Evolutionary conservation across 345 rosid species (phyloP).

Genomic region (Reutealis trisperma): DNA sequence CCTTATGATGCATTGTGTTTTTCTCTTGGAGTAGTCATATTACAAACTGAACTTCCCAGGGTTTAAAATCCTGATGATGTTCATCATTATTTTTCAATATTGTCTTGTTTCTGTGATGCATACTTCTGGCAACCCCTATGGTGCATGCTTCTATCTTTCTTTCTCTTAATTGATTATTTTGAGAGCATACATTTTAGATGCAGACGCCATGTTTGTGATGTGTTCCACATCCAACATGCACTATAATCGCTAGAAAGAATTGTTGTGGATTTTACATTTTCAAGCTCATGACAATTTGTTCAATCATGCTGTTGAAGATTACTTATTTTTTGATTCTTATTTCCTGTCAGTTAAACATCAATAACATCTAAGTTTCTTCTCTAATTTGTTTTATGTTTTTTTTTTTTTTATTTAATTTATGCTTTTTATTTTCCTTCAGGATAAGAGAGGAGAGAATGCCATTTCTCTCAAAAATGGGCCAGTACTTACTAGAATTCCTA

Average conservation of each 20-base stretch:
- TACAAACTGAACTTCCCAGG: neutral
- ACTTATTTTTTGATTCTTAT: neutral
- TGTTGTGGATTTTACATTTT: slow-evolving; percentile 1
- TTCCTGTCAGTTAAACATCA: neutral
- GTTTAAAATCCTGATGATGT: neutral
- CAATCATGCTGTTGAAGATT: slow-evolving; percentile 1
- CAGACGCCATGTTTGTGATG: neutral
- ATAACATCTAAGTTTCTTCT: neutral
- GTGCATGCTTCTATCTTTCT: neutral
- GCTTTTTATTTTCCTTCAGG: slow-evolving; percentile 43
- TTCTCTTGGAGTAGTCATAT: neutral
- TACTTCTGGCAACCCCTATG: neutral
- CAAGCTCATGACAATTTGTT: neutral
- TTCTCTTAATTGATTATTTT: neutral
- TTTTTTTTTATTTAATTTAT: slow-evolving; percentile 10
- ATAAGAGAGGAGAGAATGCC: slow-evolving; percentile 50
- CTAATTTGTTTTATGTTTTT: slow-evolving; percentile 6
- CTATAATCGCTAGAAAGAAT: neutral
- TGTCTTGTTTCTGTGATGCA: slow-evolving; percentile 1
- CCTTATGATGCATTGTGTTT: neutral
- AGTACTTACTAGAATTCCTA: slow-evolving; percentile 56
- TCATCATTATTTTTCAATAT: neutral
- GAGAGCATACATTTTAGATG: neutral
- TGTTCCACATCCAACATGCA: neutral
- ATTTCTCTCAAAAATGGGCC: slow-evolving; percentile 57